Base-by-base conservation (phyloP, 2,329 filamentous ascomycete genomes). In the Aaosphaeria pasadenensis region DNA sequence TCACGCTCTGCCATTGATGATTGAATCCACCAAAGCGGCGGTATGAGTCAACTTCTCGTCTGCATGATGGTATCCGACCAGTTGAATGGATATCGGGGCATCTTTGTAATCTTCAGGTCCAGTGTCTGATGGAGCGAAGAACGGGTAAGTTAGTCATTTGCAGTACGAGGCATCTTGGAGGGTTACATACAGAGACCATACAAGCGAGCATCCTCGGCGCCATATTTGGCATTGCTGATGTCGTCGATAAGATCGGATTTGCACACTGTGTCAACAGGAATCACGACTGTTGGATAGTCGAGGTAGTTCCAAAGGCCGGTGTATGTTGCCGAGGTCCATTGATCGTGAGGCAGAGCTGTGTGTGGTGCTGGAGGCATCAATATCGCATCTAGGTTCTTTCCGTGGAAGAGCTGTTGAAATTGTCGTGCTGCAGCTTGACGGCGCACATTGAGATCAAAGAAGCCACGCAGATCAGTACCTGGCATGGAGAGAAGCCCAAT, bases 341-440 rank as follows among this genome's bases (percentile, higher is more conserved):
- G 49, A 45, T 69, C 62, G 30, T 57, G 54, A 17, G 44, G 47
- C 11, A 54, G 36, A 4, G 56, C 56, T 35, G 51, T 54, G 39
- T 58, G 56, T 5, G 56, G 53, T 9, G 54, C 56, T 31, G 52
- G 44, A 7, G 54, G 58, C 32, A 54, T 42, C 6, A 59, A 40
- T 39, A 60, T 50, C 17, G 55, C 58, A 48, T 60, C 56, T 11
- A 59, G 33, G 24, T 45, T 29, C 31, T 55, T 51, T 28, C 45
- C 45, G 31, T 40, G 36, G 46, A 52, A 63, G 24, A 63, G 44
- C 7, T 52, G 44, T 31, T 60, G 56, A 29, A 59, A 63, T 17
- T 49, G 24, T 43, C 39, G 36, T 17, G 40, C 45, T n/a, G 44
- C 48, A 28, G 41, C 43, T 47, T 41, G 1, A 30, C 43, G 47